Base-by-base conservation (phyloP, 2,329 filamentous ascomycete genomes). In the Cladophialophora exuberans region DNA sequence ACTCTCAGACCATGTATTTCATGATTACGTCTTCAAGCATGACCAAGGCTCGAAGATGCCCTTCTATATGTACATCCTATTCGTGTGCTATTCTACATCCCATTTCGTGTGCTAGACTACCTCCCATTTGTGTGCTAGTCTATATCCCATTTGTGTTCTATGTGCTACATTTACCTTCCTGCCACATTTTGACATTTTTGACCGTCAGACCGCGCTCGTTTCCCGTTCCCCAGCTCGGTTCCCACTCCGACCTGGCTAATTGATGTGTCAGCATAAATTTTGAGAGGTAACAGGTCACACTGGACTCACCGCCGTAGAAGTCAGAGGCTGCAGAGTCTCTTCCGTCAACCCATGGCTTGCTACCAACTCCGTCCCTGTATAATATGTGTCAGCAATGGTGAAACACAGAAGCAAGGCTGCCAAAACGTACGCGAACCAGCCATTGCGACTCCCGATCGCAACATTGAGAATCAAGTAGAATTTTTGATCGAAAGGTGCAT, bases 381-480 rank as follows among this genome's bases (percentile, higher is more conserved):
- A 46, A 25, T 28, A 46, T 46, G 25, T 31, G 43, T 46, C 43
- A 46, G 43, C 43, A 4, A 35, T 46, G 43, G 28, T 33, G 17
- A 46, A 33, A 35, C 9, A 46, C 43, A 46, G 43, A 36, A 33
- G 28, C n/a, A 46, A 46, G 26, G 15, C 43, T 35, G 43, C 43
- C 43, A 46, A 45, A 18, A 46, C 43, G 43, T 46, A 46, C 43
- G 7, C 6, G 63, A 80, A 81, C 69, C 73, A 81, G 13, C 78
- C 78, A 52, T 77, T 79, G 5, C 66, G 75, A 33, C 70, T 67
- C 1, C 79, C 79, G 28, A 81, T 76, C 0, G 78, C 79, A 1
- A 81, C 77, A 60, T 79, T 79, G 22, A 81, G 64, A 30, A 81
- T 76, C 13, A 82, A 68, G 58, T 77, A 80, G 60, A 82, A 81